phyloP scores from a whole-genome alignment of 768 basidiomycete genomes.

The Lentinula sp. region DNA sequence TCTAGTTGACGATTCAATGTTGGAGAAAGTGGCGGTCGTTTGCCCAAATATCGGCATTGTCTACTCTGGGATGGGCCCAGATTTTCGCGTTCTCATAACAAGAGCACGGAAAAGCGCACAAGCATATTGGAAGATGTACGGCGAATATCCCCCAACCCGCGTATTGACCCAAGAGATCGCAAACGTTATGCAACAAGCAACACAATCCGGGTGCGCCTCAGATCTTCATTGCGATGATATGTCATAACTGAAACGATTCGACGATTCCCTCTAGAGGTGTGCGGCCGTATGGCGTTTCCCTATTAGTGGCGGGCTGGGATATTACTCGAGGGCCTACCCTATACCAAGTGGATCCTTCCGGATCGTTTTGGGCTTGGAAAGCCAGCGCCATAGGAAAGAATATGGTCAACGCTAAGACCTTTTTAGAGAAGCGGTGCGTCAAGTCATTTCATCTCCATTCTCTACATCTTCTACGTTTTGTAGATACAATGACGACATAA shows the following conservation, averaged over 20 bases:
- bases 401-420: conserved; percentile 99
- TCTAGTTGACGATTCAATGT: conserved; percentile 94
- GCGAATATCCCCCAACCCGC: conserved; percentile 95
- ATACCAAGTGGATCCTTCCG: conserved; percentile 98
- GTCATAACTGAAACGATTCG: not conserved
- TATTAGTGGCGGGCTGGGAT: conserved; percentile 97
- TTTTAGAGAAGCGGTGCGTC: conserved; percentile 89
- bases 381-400: conserved; percentile 99
- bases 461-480: conserved; percentile 17
- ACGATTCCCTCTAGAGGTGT: conserved; percentile 65
- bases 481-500: conserved; percentile 99
- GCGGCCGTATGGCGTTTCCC: conserved; percentile 95
- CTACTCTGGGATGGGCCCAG: conserved; percentile 99
- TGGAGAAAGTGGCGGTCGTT: conserved; percentile 95
- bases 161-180: conserved; percentile 97
- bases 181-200: conserved; percentile 97
- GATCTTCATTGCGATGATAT: conserved; percentile 4
- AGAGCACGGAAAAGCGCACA: conserved; percentile 97
- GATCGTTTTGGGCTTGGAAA: conserved; percentile 99
- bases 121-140: conserved; percentile 99
- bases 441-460: conserved; percentile 11
- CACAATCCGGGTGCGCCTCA: conserved; percentile 84
- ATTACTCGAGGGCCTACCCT: conserved; percentile 89
- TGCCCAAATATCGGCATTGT: conserved; percentile 99
- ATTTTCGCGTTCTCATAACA: conserved; percentile 90